These are phyloP conservation scores for Daldinia concentrica DNA, from an alignment of 495 filamentous ascomycete species.

Conservation along the genomic window DNA sequence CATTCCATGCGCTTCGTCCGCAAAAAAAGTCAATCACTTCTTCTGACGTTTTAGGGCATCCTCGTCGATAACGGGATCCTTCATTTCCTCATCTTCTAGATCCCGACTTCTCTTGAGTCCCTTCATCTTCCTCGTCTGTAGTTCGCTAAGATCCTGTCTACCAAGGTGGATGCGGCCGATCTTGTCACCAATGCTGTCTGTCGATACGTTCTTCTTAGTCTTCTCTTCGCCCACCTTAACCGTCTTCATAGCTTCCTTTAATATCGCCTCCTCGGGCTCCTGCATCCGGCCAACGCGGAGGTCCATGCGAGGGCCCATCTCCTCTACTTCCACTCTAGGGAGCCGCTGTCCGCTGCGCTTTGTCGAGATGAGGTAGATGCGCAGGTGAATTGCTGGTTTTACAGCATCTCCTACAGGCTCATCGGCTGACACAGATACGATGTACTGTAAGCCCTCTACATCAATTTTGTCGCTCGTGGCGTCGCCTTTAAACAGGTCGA, in stretches of 20 bases:
- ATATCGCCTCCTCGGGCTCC: conserved; percentile 75
- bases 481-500: conserved; percentile 85
- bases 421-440: conserved; percentile 80
- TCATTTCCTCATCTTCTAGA: conserved; percentile 57
- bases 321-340: conserved; percentile 90
- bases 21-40: conserved; percentile 21
- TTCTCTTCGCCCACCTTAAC: conserved; percentile 76
- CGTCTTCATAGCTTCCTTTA: conserved; percentile 92
- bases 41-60: conserved; percentile 41
- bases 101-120: conserved; percentile 84
- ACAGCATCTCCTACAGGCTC: conserved; percentile 65
- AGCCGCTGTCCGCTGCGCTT: conserved; percentile 86
- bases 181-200: conserved; percentile 94
- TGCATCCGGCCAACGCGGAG: conserved; percentile 85
- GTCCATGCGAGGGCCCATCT: conserved; percentile 95
- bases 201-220: conserved; percentile 94
- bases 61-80: conserved; percentile 15
- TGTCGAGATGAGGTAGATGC: conserved; percentile 84
- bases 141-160: conserved; percentile 83
- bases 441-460: conserved; percentile 91
- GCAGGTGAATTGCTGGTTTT: conserved; percentile 78
- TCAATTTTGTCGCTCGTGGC: conserved; percentile 76
- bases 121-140: conserved; percentile 99
- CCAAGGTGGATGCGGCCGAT: conserved; percentile 90
- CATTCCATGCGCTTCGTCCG: conserved; percentile 20